Evolutionary conservation across 306 rosid species (phyloP).

Genomic region (Fagus sylvatica): DNA sequence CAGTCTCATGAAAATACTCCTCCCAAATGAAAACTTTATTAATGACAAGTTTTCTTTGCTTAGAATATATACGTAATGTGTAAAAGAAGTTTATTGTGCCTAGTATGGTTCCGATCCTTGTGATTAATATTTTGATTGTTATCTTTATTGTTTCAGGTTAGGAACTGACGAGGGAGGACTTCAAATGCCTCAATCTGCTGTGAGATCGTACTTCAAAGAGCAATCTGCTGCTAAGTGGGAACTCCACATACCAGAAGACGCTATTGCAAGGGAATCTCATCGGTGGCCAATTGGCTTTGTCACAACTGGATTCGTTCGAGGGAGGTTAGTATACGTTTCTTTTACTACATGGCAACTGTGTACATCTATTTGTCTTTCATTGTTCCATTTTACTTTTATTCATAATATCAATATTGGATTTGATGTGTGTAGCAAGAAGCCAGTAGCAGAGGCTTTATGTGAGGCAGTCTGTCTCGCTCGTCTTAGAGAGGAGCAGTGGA

Average conservation of each 20-base stretch:
- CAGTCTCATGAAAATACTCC: background rate
- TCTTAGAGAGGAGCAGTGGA: constrained; percentile 71
- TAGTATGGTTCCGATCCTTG: background rate
- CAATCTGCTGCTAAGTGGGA: constrained; percentile 64
- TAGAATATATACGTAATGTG: background rate
- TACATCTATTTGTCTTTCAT: background rate
- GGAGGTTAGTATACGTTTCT: constrained; percentile 54
- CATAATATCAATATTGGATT: background rate
- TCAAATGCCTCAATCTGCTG: constrained; percentile 57
- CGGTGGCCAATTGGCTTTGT: constrained; percentile 89
- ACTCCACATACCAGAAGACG: constrained; percentile 58
- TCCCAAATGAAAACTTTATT: background rate
- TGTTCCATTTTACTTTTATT: background rate
- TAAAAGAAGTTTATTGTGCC: background rate
- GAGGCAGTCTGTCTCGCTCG: constrained; percentile 58
- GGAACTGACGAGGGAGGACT: constrained; percentile 49
- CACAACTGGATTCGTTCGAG: constrained; percentile 67
- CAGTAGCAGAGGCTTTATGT: constrained; percentile 67
- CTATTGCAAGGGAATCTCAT: constrained; percentile 46
- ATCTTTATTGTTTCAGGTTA: constrained; percentile 36
- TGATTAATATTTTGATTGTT: background rate
- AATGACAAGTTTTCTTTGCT: background rate
- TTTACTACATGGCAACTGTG: background rate
- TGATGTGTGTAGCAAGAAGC: constrained; percentile 64
- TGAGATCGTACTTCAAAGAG: constrained; percentile 55